Evolutionary conservation across 1,139 yeast species (phyloP), one percentile per base, ranked within the genome.

Genomic region (Debaryomyces robertsiae): DNA sequence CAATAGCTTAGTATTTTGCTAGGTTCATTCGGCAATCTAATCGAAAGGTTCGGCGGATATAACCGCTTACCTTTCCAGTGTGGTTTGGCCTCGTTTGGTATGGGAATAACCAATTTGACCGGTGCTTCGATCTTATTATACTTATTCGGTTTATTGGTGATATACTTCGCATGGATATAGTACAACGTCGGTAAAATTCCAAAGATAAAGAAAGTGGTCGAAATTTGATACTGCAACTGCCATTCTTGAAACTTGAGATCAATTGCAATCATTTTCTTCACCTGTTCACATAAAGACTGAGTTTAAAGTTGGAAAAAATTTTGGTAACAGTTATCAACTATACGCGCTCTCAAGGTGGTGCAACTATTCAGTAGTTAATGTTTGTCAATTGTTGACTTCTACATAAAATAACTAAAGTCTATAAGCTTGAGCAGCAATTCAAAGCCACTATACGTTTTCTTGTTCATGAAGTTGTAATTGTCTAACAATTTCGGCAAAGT

Each of bases 31-130:
- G 76, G 57, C 54, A 76, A 73, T 38, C 69, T 65, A 6, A 82
- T 68, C 10, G 77, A 67, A 10, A 81, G 70, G 40, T 61, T 60
- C 1, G 75, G 72, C 0, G 89, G 83, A 42, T 79, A 78, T 27
- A 88, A 69, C 39, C 96, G 69, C 54, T 81, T 84, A 4, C 96
- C 96, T 60, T 90, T 89, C 96, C 96, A 90, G 58, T 89, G 94
- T 4, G 91, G 90, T 53, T 82, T 78, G 9, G 96, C 94, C 54
- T 87, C 93, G 47, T 81, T 89, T 2, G 96, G 96, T 27, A 84
- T 68, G 5, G 82, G 75, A 10, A 84, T 56, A 34, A 75, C 72
- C 49, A 84, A 71, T 49, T 75, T 80, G 23, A 64, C 52, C 3
- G 79, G 75, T 29, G 67, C 73, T 49, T 73, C 79, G 13, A 70